Base-by-base conservation (phyloP, 2,329 filamentous ascomycete genomes). In the Fusarium nodosum region DNA sequence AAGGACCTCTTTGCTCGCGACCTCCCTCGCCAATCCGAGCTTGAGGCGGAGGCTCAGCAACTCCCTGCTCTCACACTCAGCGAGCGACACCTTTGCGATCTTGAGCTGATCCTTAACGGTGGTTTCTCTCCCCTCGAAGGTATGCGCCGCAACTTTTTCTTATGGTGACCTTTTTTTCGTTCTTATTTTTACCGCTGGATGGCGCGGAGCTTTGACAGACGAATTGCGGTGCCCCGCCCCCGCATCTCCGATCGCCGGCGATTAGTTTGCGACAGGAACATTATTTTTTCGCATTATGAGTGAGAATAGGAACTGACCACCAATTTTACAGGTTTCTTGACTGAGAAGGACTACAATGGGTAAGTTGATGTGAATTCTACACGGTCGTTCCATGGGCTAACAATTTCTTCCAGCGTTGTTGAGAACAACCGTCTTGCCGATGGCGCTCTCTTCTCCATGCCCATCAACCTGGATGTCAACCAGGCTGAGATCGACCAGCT, bases 1-100 rank as follows among this genome's bases (percentile, higher is more conserved):
- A 98, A 98, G 91, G 96, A 99, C 87, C 89, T 99, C 79, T 88
- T 98, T 75, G 94, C 94, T 72, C 92, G 96, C 83, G 96, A 99
- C 88, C 88, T 90, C 69, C 92, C 93, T 74, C 90, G 92, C 78
- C 91, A 96, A 73, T 86, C 86, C 69, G 86, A 97, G 84, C 91
- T 99, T 69, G 84, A 85, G 59, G 88, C 87, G 47, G 96, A 99
- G 84, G 92, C 95, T 42, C 94, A 97, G 86, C 91, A 79, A 33
- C 90, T 98, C 46, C 93, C 94, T 38, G 92, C 95, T 38, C 86
- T 99, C 73, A 84, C 91, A 64, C 90, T 99, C 73, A 92, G 88
- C 53, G 96, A 99, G 87, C 91, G 96, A 77, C 96, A 99, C 83
- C 90, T 99, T 51, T 99, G 96, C 83, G 96, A 99, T 87, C 87